These are phyloP conservation scores for Lepiota venenata DNA, from an alignment of 768 basidiomycete genomes.

Conservation along the genomic window DNA sequence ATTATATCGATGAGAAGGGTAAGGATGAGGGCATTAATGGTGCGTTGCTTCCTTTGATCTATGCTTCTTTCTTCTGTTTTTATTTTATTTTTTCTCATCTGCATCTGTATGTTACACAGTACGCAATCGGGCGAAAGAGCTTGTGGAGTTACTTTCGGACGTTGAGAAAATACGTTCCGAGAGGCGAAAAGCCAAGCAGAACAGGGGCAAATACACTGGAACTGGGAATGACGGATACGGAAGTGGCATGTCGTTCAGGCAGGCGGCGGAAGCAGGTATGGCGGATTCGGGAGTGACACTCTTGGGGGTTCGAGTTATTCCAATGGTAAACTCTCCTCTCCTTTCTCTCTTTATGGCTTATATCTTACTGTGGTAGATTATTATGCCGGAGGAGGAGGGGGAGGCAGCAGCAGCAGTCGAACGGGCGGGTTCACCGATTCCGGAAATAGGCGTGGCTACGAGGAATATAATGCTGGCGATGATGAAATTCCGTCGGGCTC, in stretches of 20 bases:
- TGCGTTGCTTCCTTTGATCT: slow-evolving; percentile 25
- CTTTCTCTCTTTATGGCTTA: slow-evolving; percentile 15
- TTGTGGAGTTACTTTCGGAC: slow-evolving; percentile 89
- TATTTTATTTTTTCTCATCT: background rate
- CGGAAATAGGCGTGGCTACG: slow-evolving; percentile 50
- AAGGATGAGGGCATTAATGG: slow-evolving; percentile 99
- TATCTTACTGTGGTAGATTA: slow-evolving; percentile 28
- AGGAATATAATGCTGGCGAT: slow-evolving; percentile 96
- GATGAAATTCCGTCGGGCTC: slow-evolving; percentile 55
- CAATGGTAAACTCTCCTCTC: slow-evolving; percentile 18
- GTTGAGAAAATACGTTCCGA: slow-evolving; percentile 88
- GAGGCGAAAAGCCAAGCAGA: slow-evolving; percentile 88
- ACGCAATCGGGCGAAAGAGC: slow-evolving; percentile 88
- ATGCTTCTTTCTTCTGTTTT: background rate
- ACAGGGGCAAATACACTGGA: slow-evolving; percentile 88
- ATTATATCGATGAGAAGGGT: slow-evolving; percentile 97
- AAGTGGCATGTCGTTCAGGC: slow-evolving; percentile 34
- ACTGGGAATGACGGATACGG: slow-evolving; percentile 68
- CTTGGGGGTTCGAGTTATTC: slow-evolving; percentile 24
- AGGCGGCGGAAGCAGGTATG: slow-evolving; percentile 35
- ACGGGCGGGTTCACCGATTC: slow-evolving; percentile 56
- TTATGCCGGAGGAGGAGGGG: slow-evolving; percentile 38
- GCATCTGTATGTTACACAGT: slow-evolving; percentile 44
- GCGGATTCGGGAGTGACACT: slow-evolving; percentile 44
- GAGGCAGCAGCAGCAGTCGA: slow-evolving; percentile 34